phyloP scores from a whole-genome alignment of 2,329 filamentous ascomycete species.

The Cyphellophora attinorum region DNA sequence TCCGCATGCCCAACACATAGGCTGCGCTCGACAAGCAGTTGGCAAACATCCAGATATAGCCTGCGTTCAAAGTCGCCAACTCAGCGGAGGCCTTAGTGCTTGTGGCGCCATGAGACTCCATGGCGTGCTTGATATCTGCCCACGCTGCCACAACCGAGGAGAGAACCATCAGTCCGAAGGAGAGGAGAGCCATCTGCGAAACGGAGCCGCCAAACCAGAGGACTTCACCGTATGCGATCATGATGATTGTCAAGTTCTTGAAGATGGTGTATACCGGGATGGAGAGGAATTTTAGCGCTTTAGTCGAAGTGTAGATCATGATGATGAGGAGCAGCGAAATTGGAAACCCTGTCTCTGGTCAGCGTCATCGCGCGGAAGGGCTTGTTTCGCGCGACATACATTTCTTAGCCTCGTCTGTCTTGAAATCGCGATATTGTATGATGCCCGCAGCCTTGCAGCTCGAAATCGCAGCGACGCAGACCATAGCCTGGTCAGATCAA shows the following conservation, averaged over 20 bases:
- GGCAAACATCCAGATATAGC: constrained; percentile 95
- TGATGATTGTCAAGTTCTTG: constrained; percentile 98
- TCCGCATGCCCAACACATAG: constrained; percentile 88
- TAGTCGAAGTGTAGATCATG: constrained; percentile 98
- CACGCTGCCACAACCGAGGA: constrained; percentile 92
- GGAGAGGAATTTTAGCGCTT: constrained; percentile 90
- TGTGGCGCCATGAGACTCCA: constrained; percentile 50
- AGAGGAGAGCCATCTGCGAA: constrained; percentile 75
- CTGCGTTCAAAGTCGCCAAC: constrained; percentile 82
- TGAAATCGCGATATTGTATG: constrained; percentile 78
- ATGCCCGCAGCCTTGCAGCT: constrained; percentile 70
- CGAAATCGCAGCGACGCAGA: constrained; percentile 79
- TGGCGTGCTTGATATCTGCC: constrained; percentile 86
- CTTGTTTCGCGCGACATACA: constrained; percentile 49
- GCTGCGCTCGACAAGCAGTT: constrained; percentile 92
- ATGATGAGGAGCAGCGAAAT: constrained; percentile 91
- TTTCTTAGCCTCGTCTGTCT: constrained; percentile 79
- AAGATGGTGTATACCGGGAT: constrained; percentile 99
- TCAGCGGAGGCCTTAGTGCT: constrained; percentile 56
- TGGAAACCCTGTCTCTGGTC: constrained; percentile 68
- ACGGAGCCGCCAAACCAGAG: constrained; percentile 96
- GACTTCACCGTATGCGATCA: constrained; percentile 97
- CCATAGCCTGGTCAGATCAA: constrained; percentile 56
- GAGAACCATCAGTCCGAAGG: constrained; percentile 92
- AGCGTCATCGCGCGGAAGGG: constrained; percentile 1